Base-by-base conservation (phyloP, 1,284 basidiomycete genomes). In the Pseudomicrostroma phylloplanum region DNA sequence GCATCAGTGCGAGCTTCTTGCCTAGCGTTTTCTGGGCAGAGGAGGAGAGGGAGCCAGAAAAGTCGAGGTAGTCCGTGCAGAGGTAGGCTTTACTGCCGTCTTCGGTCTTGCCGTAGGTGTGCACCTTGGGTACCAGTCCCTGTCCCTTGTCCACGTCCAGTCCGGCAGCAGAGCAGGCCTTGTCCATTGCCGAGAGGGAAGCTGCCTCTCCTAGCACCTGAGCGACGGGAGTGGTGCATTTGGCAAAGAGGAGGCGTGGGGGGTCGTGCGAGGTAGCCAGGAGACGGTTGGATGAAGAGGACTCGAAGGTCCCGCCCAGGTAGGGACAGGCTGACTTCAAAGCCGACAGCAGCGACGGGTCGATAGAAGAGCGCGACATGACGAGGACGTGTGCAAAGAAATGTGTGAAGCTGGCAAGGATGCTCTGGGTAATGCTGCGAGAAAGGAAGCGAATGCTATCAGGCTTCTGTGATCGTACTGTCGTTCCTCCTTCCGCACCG, bases 11-110 rank as follows among this genome's bases (percentile, higher is more conserved):
- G 43, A 66, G 56, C 26, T 57, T 57, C 43, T 48, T 40, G 15
- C 64, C 64, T 17, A 66, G 48, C 4, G 40, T 63, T 19, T 15
- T 17, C 26, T 66, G 64, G 11, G 25, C 58, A 1, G 36, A n/a
- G 6, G 51, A 15, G 36, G 49, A 39, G 7, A 63, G 21, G 1
- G 39, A 26, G 8, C 43, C 40, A 7, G 36, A 48, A 17, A 65
- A 46, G 19, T 59, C 12, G 9, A 56, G 51, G 41, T 62, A 66
- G 55, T 66, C 64, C 19, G 64, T 66, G 48, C 63, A 56, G 26
- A 66, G 49, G 30, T 63, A 66, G 7, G 56, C 64, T 53, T 40
- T 61, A 19, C 9, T 43, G 19, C 48, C 56, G 15, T 59, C 39
- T 23, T 39, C 21, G 17, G 51, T 39, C 43, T 23, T 43, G 30